Evolutionary conservation across 2,329 filamentous ascomycete species (phyloP).

Genomic region (Fulvia fulva): DNA sequence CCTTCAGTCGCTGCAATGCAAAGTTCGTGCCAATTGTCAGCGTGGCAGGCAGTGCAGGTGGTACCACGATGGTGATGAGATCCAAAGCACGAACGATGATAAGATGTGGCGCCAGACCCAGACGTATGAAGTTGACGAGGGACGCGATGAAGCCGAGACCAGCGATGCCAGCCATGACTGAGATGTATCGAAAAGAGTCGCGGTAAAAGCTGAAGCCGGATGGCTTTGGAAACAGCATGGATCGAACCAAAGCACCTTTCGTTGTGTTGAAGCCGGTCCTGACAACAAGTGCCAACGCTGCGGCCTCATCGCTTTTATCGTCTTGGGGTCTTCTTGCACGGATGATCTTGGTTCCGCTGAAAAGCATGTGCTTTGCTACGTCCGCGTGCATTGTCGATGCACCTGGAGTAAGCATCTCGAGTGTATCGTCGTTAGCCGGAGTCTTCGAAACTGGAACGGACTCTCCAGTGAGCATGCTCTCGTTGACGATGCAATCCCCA

Average conservation of each 20-base stretch:
- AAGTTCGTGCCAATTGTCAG: constrained; percentile 97
- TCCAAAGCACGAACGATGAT: constrained; percentile 91
- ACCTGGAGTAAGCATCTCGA: constrained; percentile 71
- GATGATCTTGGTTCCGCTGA: constrained; percentile 92
- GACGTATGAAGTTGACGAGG: constrained; percentile 84
- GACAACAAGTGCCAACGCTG: constrained; percentile 85
- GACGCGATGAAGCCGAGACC: constrained; percentile 83
- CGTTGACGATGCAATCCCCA: constrained; percentile 97
- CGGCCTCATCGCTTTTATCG: constrained; percentile 78
- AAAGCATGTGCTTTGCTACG: constrained; percentile 83
- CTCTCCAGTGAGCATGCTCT: constrained; percentile 97
- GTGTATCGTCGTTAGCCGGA: constrained; percentile 73
- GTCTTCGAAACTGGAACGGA: constrained; percentile 94
- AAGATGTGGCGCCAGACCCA: constrained; percentile 79
- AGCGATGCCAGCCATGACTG: constrained; percentile 88
- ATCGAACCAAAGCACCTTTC: constrained; percentile 89
- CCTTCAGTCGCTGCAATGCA: constrained; percentile 77
- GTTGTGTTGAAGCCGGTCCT: constrained; percentile 97
- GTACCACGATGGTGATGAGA: constrained; percentile 95
- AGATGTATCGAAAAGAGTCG: constrained; percentile 96
- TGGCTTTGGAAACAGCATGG: constrained; percentile 97
- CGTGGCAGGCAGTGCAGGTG: constrained; percentile 88
- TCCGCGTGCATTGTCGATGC: constrained; percentile 80
- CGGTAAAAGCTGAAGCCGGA: constrained; percentile 98
- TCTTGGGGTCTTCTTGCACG: constrained; percentile 84